Conservation (phyloP, 2,329 filamentous ascomycete species). For the Fusarium subtropicale region DNA sequence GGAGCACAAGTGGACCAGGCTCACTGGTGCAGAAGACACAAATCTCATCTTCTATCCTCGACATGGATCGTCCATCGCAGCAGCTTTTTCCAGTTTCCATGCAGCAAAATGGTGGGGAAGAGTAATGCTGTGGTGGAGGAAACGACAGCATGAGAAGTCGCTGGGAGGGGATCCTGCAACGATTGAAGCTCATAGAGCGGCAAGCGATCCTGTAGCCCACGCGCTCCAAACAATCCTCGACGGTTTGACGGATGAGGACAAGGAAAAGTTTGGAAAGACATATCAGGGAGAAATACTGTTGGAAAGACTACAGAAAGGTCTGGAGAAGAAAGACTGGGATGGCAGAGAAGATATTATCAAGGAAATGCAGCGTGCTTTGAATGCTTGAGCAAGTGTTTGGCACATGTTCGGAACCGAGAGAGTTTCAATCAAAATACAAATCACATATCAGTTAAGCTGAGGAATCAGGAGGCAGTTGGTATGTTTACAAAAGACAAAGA, state of each 20-base stretch:
- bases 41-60: background rate
- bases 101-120: rapidly evolving
- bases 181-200: background rate
- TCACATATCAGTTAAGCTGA: too few species aligned
- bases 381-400: background rate
- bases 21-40: background rate
- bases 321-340: background rate
- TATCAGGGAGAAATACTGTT: background rate
- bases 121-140: background rate
- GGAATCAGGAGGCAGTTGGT: too few species aligned
- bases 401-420: rapidly evolving
- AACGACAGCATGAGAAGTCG: too few species aligned
- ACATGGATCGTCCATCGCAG: background rate
- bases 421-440: too few species aligned
- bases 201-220: background rate
- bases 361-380: background rate
- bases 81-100: background rate
- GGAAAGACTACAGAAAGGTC: background rate
- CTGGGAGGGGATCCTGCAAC: rapidly evolving
- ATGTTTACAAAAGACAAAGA: too few species aligned
- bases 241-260: background rate
- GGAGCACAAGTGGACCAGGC: background rate
- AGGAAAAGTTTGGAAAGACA: background rate
- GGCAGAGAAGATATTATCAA: background rate
- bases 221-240: background rate